A percentile compares a stretch with the other conserved stretches of the same genome.
Evolutionary conservation across 305 asterid species (phyloP).

Genomic region (Plantago lanceolata): DNA sequence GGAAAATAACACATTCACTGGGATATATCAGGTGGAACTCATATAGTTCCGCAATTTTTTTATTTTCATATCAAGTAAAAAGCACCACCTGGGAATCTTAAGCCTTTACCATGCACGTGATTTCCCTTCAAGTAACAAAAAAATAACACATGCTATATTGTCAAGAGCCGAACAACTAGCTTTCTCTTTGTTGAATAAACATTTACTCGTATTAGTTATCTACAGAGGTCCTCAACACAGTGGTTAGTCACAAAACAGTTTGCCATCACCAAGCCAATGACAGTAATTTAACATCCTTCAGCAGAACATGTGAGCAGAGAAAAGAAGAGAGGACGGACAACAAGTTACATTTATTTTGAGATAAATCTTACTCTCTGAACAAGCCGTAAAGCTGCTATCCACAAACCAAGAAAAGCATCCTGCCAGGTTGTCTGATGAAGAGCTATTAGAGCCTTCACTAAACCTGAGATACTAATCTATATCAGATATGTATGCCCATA

Average conservation of each 20-base stretch:
- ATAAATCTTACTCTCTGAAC: slow-evolving; percentile 74
- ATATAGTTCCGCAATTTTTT: no score
- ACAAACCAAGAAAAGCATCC: slow-evolving; percentile 87
- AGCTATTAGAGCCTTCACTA: slow-evolving; percentile 84
- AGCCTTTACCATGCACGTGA: slow-evolving; percentile 4
- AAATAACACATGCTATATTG: slow-evolving; percentile 11
- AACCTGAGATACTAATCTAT: slow-evolving; percentile 49
- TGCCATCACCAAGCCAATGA: slow-evolving; percentile 15
- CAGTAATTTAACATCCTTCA: slow-evolving; percentile 9
- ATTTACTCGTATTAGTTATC: not conserved
- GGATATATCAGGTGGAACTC: no score
- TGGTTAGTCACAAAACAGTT: slow-evolving; percentile 21
- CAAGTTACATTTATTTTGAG: slow-evolving; percentile 19
- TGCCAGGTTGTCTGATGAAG: slow-evolving; percentile 78
- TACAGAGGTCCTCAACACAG: slow-evolving; percentile 9
- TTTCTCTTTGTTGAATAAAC: slow-evolving; percentile 15
- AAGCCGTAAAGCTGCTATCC: slow-evolving; percentile 85
- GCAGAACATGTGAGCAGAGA: slow-evolving; percentile 20
- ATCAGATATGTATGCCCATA: slow-evolving; percentile 23
- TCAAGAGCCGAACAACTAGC: not conserved
- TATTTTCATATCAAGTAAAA: no score
- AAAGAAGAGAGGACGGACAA: slow-evolving; percentile 11
- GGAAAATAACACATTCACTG: no score
- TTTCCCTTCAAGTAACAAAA: slow-evolving; percentile 8
- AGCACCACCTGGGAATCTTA: slow-evolving; percentile 1